phyloP scores from a whole-genome alignment of 208 protist genomes.

The Naegleria lovaniensis region DNA sequence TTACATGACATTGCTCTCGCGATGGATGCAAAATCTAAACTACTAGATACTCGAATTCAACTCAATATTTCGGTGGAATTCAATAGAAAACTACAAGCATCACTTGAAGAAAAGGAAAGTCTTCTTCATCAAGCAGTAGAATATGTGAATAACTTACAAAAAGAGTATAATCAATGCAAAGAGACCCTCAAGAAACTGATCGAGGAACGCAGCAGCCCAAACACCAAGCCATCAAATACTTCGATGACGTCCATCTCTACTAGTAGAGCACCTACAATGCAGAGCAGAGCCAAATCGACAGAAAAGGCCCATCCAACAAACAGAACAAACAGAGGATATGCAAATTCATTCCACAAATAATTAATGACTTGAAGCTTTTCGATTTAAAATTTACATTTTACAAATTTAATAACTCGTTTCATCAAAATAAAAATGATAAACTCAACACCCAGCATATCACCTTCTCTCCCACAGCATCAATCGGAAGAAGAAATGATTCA shows the following conservation, averaged over 20 bases:
- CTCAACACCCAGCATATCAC: not conserved
- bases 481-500: not conserved
- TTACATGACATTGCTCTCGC: not conserved
- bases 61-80: not conserved
- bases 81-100: not conserved
- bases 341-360: not conserved
- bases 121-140: not conserved
- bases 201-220: not conserved
- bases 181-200: not conserved
- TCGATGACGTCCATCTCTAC: not conserved
- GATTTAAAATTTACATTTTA: too few species aligned
- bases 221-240: not conserved
- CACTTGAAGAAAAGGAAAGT: not conserved
- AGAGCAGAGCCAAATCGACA: not conserved
- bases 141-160: not conserved
- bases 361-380: too few species aligned
- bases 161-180: not conserved
- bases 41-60: not conserved
- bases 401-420: too few species aligned
- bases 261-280: not conserved
- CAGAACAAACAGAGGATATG: not conserved
- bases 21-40: not conserved
- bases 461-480: not conserved
- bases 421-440: not conserved
- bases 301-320: not conserved